Percentiles rank a stretch among this genome's conserved stretches.
Evolutionary conservation across 1,284 basidiomycete species (phyloP).

Genomic region (Ustilago loliicola): DNA sequence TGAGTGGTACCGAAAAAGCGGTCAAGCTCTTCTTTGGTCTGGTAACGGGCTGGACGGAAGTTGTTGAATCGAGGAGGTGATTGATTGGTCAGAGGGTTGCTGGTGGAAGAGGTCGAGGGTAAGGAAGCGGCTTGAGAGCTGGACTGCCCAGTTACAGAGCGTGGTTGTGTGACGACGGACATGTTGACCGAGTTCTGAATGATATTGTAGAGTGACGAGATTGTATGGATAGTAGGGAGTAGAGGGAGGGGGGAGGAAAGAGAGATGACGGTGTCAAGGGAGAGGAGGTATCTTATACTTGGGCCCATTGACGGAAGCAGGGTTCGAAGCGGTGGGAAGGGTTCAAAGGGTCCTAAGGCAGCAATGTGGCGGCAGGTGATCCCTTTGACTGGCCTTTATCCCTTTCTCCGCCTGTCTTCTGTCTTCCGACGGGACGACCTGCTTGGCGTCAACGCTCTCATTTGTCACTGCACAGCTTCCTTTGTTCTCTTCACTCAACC

Average conservation of each 20-base stretch:
- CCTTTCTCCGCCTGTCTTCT: neutral
- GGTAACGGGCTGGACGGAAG: slow-evolving; percentile 52
- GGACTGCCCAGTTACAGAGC: slow-evolving; percentile 12
- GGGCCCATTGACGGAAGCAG: neutral
- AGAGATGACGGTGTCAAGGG: neutral
- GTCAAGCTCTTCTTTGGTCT: slow-evolving; percentile 54
- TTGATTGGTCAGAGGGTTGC: neutral
- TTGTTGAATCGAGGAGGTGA: slow-evolving; percentile 18
- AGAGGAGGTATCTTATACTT: slow-evolving; percentile 1
- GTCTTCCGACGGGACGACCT: neutral
- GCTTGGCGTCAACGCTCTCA: neutral
- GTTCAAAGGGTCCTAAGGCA: neutral
- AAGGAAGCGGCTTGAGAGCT: neutral
- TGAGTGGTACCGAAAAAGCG: slow-evolving; percentile 52
- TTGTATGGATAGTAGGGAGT: neutral
- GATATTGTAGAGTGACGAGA: neutral
- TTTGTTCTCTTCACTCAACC: neutral
- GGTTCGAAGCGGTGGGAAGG: neutral
- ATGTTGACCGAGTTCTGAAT: slow-evolving; percentile 5
- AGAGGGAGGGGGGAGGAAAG: neutral
- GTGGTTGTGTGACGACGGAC: slow-evolving; percentile 24
- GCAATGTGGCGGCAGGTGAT: neutral
- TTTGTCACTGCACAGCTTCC: neutral
- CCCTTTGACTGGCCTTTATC: neutral
- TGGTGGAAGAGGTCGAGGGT: neutral